These are phyloP conservation scores for Fusarium dlaminii DNA, from an alignment of 2,329 filamentous ascomycete genomes.

Conservation along the genomic window DNA sequence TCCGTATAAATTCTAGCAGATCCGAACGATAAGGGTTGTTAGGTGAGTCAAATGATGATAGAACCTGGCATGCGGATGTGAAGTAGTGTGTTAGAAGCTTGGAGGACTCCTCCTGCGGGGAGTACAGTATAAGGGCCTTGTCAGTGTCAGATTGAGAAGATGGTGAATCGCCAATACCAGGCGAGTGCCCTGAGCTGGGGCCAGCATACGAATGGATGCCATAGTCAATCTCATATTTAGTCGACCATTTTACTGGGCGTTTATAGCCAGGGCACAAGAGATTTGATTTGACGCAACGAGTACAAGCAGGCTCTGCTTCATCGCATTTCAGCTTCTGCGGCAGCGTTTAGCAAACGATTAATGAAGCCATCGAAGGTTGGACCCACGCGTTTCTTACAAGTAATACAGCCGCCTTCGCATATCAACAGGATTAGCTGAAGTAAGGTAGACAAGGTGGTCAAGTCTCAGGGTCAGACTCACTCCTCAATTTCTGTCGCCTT, in stretches of 20 bases:
- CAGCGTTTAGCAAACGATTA: not conserved
- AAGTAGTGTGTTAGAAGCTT: conserved; percentile 19
- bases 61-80: conserved; percentile 12
- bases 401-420: not conserved
- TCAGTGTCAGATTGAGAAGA: not conserved
- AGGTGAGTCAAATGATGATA: conserved; percentile 17
- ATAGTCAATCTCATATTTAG: conserved; percentile 27
- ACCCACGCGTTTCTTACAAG: conserved; percentile 10
- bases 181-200: not conserved
- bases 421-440: not conserved
- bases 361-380: too few species aligned
- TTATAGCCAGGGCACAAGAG: conserved; percentile 26
- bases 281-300: conserved; percentile 21
- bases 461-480: not conserved
- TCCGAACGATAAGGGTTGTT: conserved; percentile 29
- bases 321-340: conserved; percentile 32
- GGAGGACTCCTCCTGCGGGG: not conserved
- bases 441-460: too few species aligned
- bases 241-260: conserved; percentile 32
- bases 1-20: conserved; percentile 6
- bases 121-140: not conserved
- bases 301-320: conserved; percentile 21
- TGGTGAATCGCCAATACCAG: not conserved
- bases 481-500: not conserved
- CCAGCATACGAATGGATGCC: not conserved